phyloP scores from a whole-genome alignment of 805 yeast genomes.

The Kurtzmaniella fragi region DNA sequence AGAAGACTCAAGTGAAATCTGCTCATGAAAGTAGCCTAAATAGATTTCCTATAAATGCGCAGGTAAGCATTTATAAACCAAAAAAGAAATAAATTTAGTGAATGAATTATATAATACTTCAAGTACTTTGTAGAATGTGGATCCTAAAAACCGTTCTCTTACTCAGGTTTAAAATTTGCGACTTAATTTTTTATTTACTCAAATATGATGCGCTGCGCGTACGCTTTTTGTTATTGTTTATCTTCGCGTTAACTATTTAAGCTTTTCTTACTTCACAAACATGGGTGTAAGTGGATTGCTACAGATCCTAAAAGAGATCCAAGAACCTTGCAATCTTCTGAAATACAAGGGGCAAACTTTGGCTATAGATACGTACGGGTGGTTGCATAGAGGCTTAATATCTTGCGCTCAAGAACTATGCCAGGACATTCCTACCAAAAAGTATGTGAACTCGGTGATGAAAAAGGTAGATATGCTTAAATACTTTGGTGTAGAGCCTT shows the following conservation, averaged over 20 bases:
- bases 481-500: slow-evolving; percentile 70
- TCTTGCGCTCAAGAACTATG: slow-evolving; percentile 83
- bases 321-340: slow-evolving; percentile 51
- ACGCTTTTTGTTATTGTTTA: neutral
- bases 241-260: too few relatives aligned
- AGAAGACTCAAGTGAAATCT: slow-evolving; percentile 3
- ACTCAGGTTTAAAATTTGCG: too few relatives aligned
- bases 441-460: slow-evolving; percentile 65
- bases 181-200: too few relatives aligned
- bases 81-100: slow-evolving; percentile 9
- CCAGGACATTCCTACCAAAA: slow-evolving; percentile 61
- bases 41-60: slow-evolving; percentile 17
- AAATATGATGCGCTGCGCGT: neutral
- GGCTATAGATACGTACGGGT: slow-evolving; percentile 94
- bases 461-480: slow-evolving; percentile 62
- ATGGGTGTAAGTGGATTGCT: slow-evolving; percentile 87
- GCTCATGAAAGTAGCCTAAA: slow-evolving; percentile 9
- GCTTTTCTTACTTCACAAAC: neutral
- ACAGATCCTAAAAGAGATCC: slow-evolving; percentile 73
- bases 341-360: slow-evolving; percentile 67
- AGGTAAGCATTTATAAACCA: slow-evolving; percentile 19
- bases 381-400: slow-evolving; percentile 87
- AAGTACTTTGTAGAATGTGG: too few relatives aligned
- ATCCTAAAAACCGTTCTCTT: too few relatives aligned
- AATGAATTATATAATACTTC: too few relatives aligned